phyloP scores from a whole-genome alignment of 192 early-diverging fungal genomes.

The Phycomyces blakesleeanus region DNA sequence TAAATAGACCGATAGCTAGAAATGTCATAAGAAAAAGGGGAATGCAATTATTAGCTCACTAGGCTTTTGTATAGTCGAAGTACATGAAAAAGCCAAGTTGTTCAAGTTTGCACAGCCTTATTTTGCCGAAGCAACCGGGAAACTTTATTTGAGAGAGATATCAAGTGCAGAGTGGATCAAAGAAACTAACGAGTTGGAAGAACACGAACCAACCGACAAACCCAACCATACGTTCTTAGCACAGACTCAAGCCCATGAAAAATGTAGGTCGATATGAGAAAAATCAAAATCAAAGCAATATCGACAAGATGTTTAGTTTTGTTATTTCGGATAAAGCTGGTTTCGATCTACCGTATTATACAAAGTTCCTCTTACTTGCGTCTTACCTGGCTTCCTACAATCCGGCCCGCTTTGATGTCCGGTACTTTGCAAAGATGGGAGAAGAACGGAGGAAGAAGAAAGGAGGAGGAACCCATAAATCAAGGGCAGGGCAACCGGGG shows the following conservation, averaged over 20 bases:
- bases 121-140: constrained; percentile 78
- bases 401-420: constrained; percentile 76
- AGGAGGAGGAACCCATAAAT: constrained; percentile 39
- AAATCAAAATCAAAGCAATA: constrained; percentile 33
- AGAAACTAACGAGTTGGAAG: constrained; percentile 28
- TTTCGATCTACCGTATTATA: constrained; percentile 81
- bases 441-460: constrained; percentile 37
- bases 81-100: constrained; percentile 66
- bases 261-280: background rate
- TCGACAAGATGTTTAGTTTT: background rate
- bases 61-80: constrained; percentile 36
- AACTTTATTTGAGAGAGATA: constrained; percentile 88
- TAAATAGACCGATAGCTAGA: too few relatives aligned
- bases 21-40: background rate
- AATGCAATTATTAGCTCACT: background rate
- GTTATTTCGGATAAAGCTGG: constrained; percentile 32
- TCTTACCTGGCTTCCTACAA: constrained; percentile 94
- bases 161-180: constrained; percentile 80
- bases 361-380: constrained; percentile 87
- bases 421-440: constrained; percentile 73
- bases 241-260: background rate
- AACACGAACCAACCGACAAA: background rate
- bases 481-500: constrained; percentile 42
- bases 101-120: constrained; percentile 75
- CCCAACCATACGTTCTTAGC: background rate